A percentile compares a stretch with the other conserved stretches of the same genome.
phyloP scores from a whole-genome alignment of 2,329 filamentous ascomycete genomes.

The Colletotrichum sp. region DNA sequence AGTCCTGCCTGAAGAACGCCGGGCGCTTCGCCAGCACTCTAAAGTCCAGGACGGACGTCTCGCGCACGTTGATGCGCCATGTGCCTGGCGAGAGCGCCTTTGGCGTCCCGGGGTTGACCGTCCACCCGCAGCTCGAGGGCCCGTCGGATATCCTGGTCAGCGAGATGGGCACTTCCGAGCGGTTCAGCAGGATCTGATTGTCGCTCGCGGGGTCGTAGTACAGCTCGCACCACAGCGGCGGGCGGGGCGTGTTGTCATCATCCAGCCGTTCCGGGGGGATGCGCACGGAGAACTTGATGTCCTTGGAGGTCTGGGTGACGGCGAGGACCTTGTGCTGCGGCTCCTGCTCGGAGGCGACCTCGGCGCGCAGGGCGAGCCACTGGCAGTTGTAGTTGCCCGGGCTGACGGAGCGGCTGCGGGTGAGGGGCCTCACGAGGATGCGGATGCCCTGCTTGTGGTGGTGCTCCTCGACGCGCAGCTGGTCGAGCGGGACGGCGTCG shows the following conservation, averaged over 20 bases:
- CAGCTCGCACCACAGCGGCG: conserved; percentile 63
- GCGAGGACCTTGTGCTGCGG: conserved; percentile 63
- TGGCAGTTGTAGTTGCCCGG: conserved; percentile 61
- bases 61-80: conserved; percentile 59
- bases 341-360: conserved; percentile 52
- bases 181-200: conserved; percentile 61
- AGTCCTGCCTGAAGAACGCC: conserved; percentile 40
- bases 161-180: conserved; percentile 58
- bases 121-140: conserved; percentile 37
- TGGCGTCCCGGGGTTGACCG: conserved; percentile 46
- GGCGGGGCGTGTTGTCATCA: conserved; percentile 44
- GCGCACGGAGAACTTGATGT: conserved; percentile 65
- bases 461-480: conserved; percentile 55
- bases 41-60: conserved; percentile 60
- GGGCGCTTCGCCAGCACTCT: conserved; percentile 61
- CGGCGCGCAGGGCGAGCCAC: conserved; percentile 61
- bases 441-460: conserved; percentile 62
- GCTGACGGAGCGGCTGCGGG: conserved; percentile 58
- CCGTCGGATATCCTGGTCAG: conserved; percentile 51
- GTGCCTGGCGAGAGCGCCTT: conserved; percentile 58
- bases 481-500: conserved; percentile 57
- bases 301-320: conserved; percentile 63
- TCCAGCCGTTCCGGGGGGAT: conserved; percentile 55
- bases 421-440: conserved; percentile 61
- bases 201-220: conserved; percentile 66